Conservation (phyloP, 164 flowering plant genomes). For the Nymphaea colorata region DNA sequence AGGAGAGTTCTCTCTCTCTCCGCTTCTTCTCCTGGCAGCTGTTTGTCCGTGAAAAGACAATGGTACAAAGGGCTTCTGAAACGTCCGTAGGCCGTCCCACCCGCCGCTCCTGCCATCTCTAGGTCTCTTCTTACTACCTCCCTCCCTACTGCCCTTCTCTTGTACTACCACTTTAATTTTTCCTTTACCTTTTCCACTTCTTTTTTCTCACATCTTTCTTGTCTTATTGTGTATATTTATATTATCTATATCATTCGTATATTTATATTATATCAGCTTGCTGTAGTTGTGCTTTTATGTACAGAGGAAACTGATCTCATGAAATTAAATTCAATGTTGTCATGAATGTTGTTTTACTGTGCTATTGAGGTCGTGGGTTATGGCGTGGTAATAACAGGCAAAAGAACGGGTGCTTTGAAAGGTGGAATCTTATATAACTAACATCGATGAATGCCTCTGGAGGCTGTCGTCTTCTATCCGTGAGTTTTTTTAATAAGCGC, state of each 20-base stretch:
- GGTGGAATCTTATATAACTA: not conserved
- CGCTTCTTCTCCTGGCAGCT: not conserved
- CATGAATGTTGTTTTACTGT: no score
- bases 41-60: not conserved
- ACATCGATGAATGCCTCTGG: not conserved
- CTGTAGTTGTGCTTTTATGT: no score
- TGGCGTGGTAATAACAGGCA: no score
- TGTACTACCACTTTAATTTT: not conserved
- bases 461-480: no score
- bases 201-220: not conserved
- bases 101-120: not conserved
- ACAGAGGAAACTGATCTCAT: no score
- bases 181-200: not conserved
- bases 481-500: no score
- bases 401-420: not conserved
- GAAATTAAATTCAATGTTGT: no score
- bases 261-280: no score
- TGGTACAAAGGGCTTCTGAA: not conserved
- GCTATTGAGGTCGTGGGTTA: not conserved
- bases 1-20: not conserved
- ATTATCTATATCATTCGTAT: not conserved
- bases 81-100: not conserved
- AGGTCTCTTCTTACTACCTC: not conserved
- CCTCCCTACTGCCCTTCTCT: not conserved
- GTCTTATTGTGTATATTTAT: no score